Conservation (phyloP, 768 basidiomycete species). For the Gloeostereum incarnatum region DNA sequence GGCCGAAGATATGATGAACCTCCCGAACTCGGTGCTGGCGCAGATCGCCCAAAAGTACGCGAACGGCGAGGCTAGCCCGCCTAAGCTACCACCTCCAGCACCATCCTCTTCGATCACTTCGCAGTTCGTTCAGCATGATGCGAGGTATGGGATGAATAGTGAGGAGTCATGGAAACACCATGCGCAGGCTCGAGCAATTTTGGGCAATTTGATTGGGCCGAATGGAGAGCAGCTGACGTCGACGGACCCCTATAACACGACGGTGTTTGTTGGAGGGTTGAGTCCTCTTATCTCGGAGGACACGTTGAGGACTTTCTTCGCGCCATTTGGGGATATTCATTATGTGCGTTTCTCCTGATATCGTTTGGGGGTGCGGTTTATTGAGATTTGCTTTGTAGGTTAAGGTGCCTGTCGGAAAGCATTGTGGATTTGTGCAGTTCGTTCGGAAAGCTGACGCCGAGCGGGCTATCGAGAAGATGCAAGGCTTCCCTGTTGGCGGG, state of each 20-base stretch:
- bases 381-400: constrained; percentile 39
- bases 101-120: background rate
- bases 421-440: constrained; percentile 95
- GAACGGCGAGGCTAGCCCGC: constrained; percentile 19
- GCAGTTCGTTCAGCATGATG: constrained; percentile 10
- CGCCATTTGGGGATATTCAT: constrained; percentile 86
- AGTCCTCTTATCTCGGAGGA: constrained; percentile 88
- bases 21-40: constrained; percentile 33
- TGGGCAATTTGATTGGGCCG: constrained; percentile 77
- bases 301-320: constrained; percentile 82
- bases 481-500: constrained; percentile 91
- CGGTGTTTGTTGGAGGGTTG: constrained; percentile 89
- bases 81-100: constrained; percentile 12
- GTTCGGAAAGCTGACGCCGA: constrained; percentile 89
- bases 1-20: constrained; percentile 33
- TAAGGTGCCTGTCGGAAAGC: constrained; percentile 93
- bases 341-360: constrained; percentile 57
- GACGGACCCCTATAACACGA: constrained; percentile 91
- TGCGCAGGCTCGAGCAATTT: constrained; percentile 72
- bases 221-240: constrained; percentile 83
- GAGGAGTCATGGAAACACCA: constrained; percentile 84
- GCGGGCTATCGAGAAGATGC: constrained; percentile 91
- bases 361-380: constrained; percentile 5
- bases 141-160: constrained; percentile 48
- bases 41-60: constrained; percentile 43